Base-by-base conservation (phyloP, 257 asterid genomes). In the Asclepias syriaca region DNA sequence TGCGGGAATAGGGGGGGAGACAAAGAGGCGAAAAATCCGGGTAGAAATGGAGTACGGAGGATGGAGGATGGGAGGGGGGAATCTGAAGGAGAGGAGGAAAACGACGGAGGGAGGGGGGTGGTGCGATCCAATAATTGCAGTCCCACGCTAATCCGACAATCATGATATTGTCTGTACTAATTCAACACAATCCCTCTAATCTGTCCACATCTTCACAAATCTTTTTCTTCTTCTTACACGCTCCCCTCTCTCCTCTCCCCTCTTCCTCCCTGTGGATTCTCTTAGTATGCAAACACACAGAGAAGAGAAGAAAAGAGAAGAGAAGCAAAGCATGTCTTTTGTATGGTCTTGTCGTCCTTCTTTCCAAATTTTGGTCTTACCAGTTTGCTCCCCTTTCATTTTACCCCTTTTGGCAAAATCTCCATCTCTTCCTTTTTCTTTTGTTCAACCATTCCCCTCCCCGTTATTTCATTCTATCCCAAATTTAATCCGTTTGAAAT, bases 131-230 rank as follows among this genome's bases (percentile, higher is more conserved):
- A 91, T 91, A 88, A 87, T 88, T 86, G 97, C 80, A 67, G 57
- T 74, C 79, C 88, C 97, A 91, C 96, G 95, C 92, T 82, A 80
- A 79, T 78, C 97, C 97, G 87, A 91, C 96, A 91, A 27, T 55
- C 88, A 88, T 88, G 71, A 88, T 90, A 59, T 75, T 89, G 92
- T 84, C 92, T 84, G 77, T 87, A 82, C 92, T 18, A 56, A 39
- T 77, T 80, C 77, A 72, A 61, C 57, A 64, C 66, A 72, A 64
- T 59, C 65, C 50, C 24, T 69, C 83, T 60, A 61, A 43, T 68
- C 80, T 45, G 75, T 78, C 73, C 34, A 63, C 77, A 58, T 72
- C 79, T 54, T 63, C 61, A 77, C 83, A 48, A 79, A 79, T 81
- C 85, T 78, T 83, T 80, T 77, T 68, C 73, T 81, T 76, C 59